Evolutionary conservation across 495 filamentous ascomycete species (phyloP), one percentile per base, ranked within the genome.

Genomic region (Neurospora sp.): DNA sequence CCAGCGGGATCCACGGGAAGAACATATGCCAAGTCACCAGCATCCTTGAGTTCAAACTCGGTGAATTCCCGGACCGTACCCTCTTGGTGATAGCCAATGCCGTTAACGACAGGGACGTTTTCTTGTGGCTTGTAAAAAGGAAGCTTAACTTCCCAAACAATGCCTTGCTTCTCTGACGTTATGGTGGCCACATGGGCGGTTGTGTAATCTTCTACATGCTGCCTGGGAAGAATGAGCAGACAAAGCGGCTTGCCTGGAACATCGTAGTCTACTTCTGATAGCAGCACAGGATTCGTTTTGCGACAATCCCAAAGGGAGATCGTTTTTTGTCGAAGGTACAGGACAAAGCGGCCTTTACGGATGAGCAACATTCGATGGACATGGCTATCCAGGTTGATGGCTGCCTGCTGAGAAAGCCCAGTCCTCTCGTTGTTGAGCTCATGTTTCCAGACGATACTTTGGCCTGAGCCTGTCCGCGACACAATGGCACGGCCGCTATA

Each of bases 1-100:
- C 95, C 94, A 11, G 94, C 94, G 14, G 94, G 93, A 79, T 98
- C 95, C 66, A 97, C 94, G 3, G 95, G 93, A 9, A 97, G 83
- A 5, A 97, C 90, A 76, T 95, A 96, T 14, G 90, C 88, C 23
- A 97, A 82, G 72, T 94, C 92, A 72, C 93, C 92, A 10, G 89
- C 85, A 39, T 91, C 82, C 2, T 91, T 89, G 14, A 97, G 85
- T 44, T 89, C 83, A 81, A 97, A 96, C 14, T 80, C 84, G 78
- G 90, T 91, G 70, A 94, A 93, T 71, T 94, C 87, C 39, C 83
- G 81, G 27, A 97, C 82, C 14, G 75, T 84, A 8, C 80, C 81
- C 8, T 78, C 75, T 66, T 79, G 76, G 59, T 83, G 75, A 35
- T 72, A 70, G 78, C 72, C 77, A 75, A 73, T 73, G 37, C 44